These are phyloP conservation scores for Naegleria gruberi DNA, from an alignment of 208 protist genomes.

Conservation along the genomic window DNA sequence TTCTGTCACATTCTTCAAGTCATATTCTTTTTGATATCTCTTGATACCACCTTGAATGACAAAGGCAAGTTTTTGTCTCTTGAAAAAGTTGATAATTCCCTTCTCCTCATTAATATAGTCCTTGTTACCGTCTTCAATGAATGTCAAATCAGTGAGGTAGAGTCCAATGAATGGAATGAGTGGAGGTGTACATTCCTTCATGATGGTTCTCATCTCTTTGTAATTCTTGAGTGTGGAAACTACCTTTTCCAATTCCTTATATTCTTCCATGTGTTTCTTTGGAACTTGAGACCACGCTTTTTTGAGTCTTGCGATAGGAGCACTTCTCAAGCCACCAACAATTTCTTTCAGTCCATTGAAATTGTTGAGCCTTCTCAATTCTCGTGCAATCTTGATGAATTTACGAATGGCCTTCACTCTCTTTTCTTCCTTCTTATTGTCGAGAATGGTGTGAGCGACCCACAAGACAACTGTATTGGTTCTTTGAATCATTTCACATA, in stretches of 20 bases:
- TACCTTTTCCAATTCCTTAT: slow-evolving; percentile 28
- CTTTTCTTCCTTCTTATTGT: neutral
- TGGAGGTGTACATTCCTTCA: neutral
- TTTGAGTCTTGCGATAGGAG: slow-evolving; percentile 24
- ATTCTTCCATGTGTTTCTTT: slow-evolving; percentile 24
- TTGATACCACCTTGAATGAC: slow-evolving; percentile 36
- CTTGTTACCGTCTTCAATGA: slow-evolving; percentile 25
- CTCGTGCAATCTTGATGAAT: slow-evolving; percentile 8
- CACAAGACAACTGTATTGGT: neutral
- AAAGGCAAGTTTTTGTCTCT: slow-evolving; percentile 32
- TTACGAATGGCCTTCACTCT: neutral
- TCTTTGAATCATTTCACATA: slow-evolving; percentile 13
- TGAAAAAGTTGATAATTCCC: slow-evolving; percentile 38
- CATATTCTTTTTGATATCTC: slow-evolving; percentile 39
- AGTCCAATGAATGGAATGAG: slow-evolving; percentile 34
- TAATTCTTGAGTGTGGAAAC: slow-evolving; percentile 17
- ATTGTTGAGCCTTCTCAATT: slow-evolving; percentile 7
- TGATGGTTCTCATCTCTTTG: slow-evolving; percentile 11
- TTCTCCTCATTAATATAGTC: slow-evolving; percentile 24
- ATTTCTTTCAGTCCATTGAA: slow-evolving; percentile 34
- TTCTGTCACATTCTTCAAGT: slow-evolving; percentile 39
- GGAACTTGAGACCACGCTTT: slow-evolving; percentile 31
- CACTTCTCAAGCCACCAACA: slow-evolving; percentile 24
- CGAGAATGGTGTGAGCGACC: neutral
- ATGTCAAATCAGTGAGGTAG: slow-evolving; percentile 34